These are phyloP conservation scores for Chlamydomonas eustigma DNA, from an alignment of 139 green algal genomes.

Conservation along the genomic window DNA sequence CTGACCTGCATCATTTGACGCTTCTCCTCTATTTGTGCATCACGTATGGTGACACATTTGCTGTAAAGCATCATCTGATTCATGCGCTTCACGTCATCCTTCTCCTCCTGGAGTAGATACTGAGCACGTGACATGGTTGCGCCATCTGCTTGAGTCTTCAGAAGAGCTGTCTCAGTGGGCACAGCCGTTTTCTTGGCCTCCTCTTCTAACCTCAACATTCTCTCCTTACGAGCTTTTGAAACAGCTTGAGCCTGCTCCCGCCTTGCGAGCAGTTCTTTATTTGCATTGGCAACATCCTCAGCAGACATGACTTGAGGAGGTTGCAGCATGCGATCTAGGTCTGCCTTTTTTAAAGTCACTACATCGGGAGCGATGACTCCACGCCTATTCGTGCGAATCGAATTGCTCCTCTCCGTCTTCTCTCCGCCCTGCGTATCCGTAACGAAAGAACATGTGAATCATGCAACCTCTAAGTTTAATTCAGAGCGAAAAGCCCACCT, in stretches of 20 bases:
- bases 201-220: conserved; percentile 69
- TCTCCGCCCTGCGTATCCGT: neutral
- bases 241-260: conserved; percentile 33
- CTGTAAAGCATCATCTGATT: conserved; percentile 88
- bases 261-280: conserved; percentile 30
- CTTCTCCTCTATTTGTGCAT: conserved; percentile 83
- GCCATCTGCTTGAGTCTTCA: conserved; percentile 38
- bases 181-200: conserved; percentile 53
- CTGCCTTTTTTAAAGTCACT: conserved; percentile 14
- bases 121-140: conserved; percentile 44
- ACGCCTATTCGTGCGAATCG: neutral
- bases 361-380: neutral
- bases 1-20: conserved; percentile 59
- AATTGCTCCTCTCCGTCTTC: neutral
- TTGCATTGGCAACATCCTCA: conserved; percentile 49
- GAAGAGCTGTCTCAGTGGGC: conserved; percentile 58
- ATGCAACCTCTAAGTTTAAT: neutral
- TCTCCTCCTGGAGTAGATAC: conserved; percentile 63
- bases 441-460: neutral
- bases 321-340: conserved; percentile 66
- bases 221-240: conserved; percentile 61
- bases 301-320: conserved; percentile 51
- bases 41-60: conserved; percentile 81
- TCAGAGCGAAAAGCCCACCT: neutral
- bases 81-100: conserved; percentile 85